Percentiles rank a stretch among this genome's conserved stretches.
Evolutionary conservation across 768 basidiomycete genomes (phyloP).

Genomic region (Baorangia bicolor): DNA sequence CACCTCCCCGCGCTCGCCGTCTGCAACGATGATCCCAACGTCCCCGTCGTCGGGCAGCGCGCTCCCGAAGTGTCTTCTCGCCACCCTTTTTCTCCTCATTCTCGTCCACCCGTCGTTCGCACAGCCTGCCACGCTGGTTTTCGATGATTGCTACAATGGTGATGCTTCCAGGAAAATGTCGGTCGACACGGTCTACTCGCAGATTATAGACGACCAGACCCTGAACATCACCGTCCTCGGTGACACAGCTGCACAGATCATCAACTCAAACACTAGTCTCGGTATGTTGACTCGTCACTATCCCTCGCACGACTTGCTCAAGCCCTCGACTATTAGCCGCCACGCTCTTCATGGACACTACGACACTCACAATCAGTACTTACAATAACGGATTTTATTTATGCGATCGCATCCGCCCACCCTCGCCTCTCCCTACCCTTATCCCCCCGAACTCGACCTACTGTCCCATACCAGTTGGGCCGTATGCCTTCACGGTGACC

Average conservation of each 20-base stretch:
- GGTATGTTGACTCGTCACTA: conserved; percentile 43
- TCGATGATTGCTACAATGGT: conserved; percentile 67
- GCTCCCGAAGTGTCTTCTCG: conserved; percentile 1
- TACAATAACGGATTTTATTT: conserved; percentile 71
- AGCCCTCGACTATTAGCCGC: conserved; percentile 42
- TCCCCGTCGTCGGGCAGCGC: conserved; percentile 6
- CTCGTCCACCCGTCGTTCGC: conserved; percentile 35
- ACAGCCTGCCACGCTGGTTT: conserved; percentile 62
- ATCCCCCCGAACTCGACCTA: conserved; percentile 40
- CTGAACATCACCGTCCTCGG: conserved; percentile 79
- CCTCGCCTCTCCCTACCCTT: conserved; percentile 61
- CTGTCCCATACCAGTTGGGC: conserved; percentile 79
- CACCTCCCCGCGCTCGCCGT: conserved; percentile 14
- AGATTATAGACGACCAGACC: conserved; percentile 50
- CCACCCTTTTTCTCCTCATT: conserved; percentile 9
- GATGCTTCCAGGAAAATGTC: conserved; percentile 57
- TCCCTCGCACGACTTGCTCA: conserved; percentile 4
- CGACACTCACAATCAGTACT: conserved; percentile 74
- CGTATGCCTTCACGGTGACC: conserved; percentile 76
- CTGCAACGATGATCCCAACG: conserved; percentile 23
- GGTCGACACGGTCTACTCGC: conserved; percentile 70
- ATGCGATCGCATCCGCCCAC: conserved; percentile 76
- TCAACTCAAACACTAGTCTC: conserved; percentile 62
- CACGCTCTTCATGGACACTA: conserved; percentile 83
- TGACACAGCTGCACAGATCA: conserved; percentile 52